Percentiles rank a stretch among this genome's conserved stretches.
Conservation (phyloP, 2,329 filamentous ascomycete genomes). For the Metarhizium robertsii region DNA sequence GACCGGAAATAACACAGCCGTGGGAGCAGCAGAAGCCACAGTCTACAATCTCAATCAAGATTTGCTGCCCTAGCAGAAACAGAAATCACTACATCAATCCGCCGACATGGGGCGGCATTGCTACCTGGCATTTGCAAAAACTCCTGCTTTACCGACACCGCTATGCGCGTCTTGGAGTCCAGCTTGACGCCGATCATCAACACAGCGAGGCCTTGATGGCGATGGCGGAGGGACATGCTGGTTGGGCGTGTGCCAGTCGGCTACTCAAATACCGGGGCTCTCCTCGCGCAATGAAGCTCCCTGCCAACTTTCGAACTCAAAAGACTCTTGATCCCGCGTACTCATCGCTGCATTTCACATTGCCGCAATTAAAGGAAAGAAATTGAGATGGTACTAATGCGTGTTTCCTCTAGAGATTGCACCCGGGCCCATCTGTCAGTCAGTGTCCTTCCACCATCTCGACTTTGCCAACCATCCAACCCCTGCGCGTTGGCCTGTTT, state of each 20-base stretch:
- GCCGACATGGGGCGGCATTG: neutral
- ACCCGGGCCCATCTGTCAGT: neutral
- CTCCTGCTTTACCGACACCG: neutral
- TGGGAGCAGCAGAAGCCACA: neutral
- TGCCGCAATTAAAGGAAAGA: neutral
- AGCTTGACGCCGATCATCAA: neutral
- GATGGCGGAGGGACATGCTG: too few relatives aligned
- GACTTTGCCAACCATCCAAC: conserved; percentile 3
- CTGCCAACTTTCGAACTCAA: neutral
- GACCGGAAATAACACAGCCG: neutral
- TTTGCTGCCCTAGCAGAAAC: neutral
- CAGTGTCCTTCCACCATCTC: neutral
- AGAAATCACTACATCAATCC: neutral
- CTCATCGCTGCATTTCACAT: neutral
- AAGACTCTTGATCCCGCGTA: neutral
- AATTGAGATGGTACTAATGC: neutral
- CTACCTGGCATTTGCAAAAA: neutral
- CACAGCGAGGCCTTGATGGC: neutral
- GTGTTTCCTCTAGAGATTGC: conserved; percentile 1
- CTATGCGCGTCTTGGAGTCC: neutral
- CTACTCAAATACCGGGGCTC: too few relatives aligned
- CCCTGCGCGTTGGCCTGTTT: conserved; percentile 6
- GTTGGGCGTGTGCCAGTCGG: too few relatives aligned
- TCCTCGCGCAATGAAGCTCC: too few relatives aligned
- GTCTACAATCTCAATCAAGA: neutral